These are phyloP conservation scores for Aspergillaceae sp. DNA, from an alignment of 2,329 filamentous ascomycete species.

Conservation along the genomic window DNA sequence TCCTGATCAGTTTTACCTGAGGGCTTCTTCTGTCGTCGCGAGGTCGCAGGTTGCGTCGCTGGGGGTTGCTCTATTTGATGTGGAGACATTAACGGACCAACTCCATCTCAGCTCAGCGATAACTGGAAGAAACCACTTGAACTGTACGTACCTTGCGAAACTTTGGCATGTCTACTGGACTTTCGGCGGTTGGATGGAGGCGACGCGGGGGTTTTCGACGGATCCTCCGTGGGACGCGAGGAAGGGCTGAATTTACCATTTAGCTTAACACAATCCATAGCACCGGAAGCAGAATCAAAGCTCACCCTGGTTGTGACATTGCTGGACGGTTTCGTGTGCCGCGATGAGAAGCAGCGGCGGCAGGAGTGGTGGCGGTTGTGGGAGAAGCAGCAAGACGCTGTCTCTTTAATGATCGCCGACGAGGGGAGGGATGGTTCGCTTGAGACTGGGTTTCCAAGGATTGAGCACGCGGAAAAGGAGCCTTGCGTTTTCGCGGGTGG, in stretches of 20 bases:
- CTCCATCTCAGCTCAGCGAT: too few species aligned
- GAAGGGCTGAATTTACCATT: slow-evolving; percentile 43
- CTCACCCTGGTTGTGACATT: slow-evolving; percentile 38
- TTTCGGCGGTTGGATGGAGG: slow-evolving; percentile 63
- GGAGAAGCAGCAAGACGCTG: slow-evolving; percentile 53
- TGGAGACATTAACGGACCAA: slow-evolving; percentile 2
- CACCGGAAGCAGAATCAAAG: slow-evolving; percentile 8
- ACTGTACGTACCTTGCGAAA: slow-evolving; percentile 40
- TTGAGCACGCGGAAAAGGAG: slow-evolving; percentile 44
- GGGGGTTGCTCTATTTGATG: slow-evolving; percentile 23
- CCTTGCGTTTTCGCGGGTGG: slow-evolving; percentile 66
- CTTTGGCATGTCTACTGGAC: slow-evolving; percentile 62
- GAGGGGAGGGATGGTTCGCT: slow-evolving; percentile 22
- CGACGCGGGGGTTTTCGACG: slow-evolving; percentile 45
- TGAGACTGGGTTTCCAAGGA: slow-evolving; percentile 29
- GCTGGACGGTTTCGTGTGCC: slow-evolving; percentile 25
- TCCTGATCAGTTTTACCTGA: slow-evolving; percentile 52
- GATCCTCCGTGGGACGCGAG: slow-evolving; percentile 56
- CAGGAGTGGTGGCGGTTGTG: slow-evolving; percentile 29
- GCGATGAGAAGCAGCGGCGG: slow-evolving; percentile 37
- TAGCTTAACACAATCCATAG: slow-evolving; percentile 1
- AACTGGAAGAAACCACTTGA: not conserved
- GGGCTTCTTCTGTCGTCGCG: slow-evolving; percentile 47
- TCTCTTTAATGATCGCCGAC: slow-evolving; percentile 58
- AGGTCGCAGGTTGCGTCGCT: slow-evolving; percentile 25